Evolutionary conservation across 176 grass and related monocot genomes (phyloP).

Genomic region (Raddia distichophylla): DNA sequence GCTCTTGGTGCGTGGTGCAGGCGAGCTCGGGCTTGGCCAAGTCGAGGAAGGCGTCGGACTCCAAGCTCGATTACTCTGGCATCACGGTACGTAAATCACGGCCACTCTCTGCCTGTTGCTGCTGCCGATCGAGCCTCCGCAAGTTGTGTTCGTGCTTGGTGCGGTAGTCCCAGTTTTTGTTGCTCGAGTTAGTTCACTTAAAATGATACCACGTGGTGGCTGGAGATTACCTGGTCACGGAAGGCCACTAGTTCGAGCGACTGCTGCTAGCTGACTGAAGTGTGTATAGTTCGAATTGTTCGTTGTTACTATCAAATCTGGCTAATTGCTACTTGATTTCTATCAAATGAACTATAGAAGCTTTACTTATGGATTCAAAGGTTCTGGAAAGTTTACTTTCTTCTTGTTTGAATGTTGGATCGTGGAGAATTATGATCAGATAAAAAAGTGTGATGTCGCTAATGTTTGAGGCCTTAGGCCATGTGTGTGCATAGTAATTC

Average conservation of each 20-base stretch:
- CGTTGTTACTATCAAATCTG: background rate
- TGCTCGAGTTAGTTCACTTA: slow-evolving; percentile 26
- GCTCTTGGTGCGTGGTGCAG: slow-evolving; percentile 39
- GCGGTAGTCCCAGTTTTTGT: background rate
- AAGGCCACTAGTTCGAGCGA: background rate
- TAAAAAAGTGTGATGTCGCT: background rate
- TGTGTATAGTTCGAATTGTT: slow-evolving; percentile 21
- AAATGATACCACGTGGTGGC: background rate
- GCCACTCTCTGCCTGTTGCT: background rate
- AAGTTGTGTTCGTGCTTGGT: background rate
- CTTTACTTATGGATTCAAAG: background rate
- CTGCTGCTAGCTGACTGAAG: background rate
- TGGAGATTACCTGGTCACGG: background rate
- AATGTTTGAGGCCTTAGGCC: background rate
- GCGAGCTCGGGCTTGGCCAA: slow-evolving; percentile 73
- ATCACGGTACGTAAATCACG: slow-evolving; percentile 63
- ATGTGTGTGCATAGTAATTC: background rate
- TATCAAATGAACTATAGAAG: background rate
- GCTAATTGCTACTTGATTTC: background rate
- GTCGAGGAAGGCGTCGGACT: slow-evolving; percentile 70
- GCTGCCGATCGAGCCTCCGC: background rate
- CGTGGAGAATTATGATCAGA: background rate
- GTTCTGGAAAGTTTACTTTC: background rate
- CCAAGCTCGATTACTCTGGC: slow-evolving; percentile 88
- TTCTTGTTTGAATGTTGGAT: slow-evolving; percentile 17